Percentiles rank a stretch among this genome's conserved stretches.
These are phyloP conservation scores for Saccharum hybrid DNA, from an alignment of 202 grass and related monocot species.

Conservation along the genomic window DNA sequence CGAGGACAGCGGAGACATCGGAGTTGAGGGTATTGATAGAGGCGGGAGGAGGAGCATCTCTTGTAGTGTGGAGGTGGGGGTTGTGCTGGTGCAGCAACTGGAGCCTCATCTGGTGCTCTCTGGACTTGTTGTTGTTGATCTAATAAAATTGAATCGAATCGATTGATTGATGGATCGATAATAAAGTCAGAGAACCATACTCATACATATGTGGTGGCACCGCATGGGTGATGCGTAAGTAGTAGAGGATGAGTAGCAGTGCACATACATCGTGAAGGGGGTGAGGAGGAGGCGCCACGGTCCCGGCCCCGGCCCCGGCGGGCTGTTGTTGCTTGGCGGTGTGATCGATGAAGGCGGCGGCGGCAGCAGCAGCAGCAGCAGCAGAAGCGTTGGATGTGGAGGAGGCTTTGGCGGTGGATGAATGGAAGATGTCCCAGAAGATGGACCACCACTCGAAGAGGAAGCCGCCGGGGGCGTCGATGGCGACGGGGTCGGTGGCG, in stretches of 20 bases:
- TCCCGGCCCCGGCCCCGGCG: too few species aligned
- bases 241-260: too few species aligned
- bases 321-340: neutral
- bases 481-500: conserved; percentile 94
- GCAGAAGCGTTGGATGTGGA: neutral
- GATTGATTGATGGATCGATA: neutral
- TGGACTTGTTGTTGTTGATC: conserved; percentile 55
- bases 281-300: neutral
- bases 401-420: neutral
- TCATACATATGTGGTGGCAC: too few species aligned
- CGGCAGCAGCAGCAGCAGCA: neutral
- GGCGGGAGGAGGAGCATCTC: conserved; percentile 20
- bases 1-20: conserved; percentile 70
- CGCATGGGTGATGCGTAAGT: too few species aligned
- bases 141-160: neutral
- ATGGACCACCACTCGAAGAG: conserved; percentile 99
- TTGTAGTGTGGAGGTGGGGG: conserved; percentile 50
- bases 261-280: neutral
- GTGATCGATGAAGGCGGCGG: neutral
- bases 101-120: conserved; percentile 81
- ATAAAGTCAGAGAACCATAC: neutral
- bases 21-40: conserved; percentile 57
- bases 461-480: conserved; percentile 92
- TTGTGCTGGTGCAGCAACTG: conserved; percentile 73
- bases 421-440: conserved; percentile 96